A percentile compares a stretch with the other conserved stretches of the same genome.
Conservation (phyloP, 2,329 filamentous ascomycete species). For the Ramularia endophylla region DNA sequence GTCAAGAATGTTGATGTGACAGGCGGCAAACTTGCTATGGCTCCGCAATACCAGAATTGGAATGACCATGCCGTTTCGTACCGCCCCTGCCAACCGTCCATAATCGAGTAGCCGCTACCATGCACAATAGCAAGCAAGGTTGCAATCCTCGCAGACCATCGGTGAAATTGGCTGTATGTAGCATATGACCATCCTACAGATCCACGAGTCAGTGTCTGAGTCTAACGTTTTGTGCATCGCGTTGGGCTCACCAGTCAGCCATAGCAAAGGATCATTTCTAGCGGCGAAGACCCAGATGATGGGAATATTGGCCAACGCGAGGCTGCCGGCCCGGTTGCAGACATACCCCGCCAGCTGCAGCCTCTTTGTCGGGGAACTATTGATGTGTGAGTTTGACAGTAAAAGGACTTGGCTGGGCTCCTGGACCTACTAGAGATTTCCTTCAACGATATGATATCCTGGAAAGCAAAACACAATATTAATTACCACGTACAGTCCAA, state of each 20-base stretch:
- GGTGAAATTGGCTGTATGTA: slow-evolving; percentile 62
- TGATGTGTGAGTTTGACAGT: too few relatives aligned
- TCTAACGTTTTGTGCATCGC: too few relatives aligned
- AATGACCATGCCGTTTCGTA: slow-evolving; percentile 29
- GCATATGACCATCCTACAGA: slow-evolving; percentile 52
- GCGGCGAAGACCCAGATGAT: slow-evolving; percentile 61
- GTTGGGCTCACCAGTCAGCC: slow-evolving; percentile 49
- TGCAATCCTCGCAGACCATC: slow-evolving; percentile 59
- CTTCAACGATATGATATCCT: slow-evolving; percentile 41
- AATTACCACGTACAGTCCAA: slow-evolving; percentile 41
- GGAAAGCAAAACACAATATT: slow-evolving; percentile 40
- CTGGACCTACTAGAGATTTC: slow-evolving; percentile 45
- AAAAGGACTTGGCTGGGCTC: too few relatives aligned
- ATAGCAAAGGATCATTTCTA: slow-evolving; percentile 60
- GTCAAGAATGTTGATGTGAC: too few relatives aligned
- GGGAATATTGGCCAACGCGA: slow-evolving; percentile 59
- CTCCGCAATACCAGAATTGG: slow-evolving; percentile 48
- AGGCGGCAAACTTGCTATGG: slow-evolving; percentile 31
- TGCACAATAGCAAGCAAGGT: slow-evolving; percentile 59
- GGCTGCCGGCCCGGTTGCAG: slow-evolving; percentile 57
- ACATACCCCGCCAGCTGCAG: slow-evolving; percentile 49
- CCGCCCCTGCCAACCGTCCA: slow-evolving; percentile 31
- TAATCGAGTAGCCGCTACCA: slow-evolving; percentile 48
- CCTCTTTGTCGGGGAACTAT: neutral
- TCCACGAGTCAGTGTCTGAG: too few relatives aligned